Percentiles rank a stretch among this genome's conserved stretches.
These are phyloP conservation scores for Mycena indigotica DNA, from an alignment of 768 basidiomycete species.

Conservation along the genomic window DNA sequence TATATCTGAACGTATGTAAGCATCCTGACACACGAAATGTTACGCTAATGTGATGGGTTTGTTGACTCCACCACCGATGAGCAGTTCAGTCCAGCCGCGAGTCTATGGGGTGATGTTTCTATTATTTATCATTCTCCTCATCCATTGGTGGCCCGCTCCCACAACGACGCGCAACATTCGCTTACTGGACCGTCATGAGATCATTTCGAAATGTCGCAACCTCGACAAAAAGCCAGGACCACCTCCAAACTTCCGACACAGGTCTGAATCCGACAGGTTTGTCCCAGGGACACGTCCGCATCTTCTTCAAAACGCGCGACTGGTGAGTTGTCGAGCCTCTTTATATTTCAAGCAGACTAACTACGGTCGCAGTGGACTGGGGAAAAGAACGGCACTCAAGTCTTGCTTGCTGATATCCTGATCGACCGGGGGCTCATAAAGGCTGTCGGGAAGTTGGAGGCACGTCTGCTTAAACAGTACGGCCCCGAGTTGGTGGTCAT, in stretches of 20 bases:
- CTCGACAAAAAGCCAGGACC: slow-evolving; percentile 46
- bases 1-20: too few relatives aligned
- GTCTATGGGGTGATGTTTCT: not conserved
- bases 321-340: slow-evolving; percentile 30
- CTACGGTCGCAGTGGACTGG: slow-evolving; percentile 79
- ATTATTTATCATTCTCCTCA: not conserved
- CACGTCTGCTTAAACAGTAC: slow-evolving; percentile 29
- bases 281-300: slow-evolving; percentile 62
- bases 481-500: slow-evolving; percentile 48
- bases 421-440: slow-evolving; percentile 71
- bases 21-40: too few relatives aligned
- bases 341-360: not conserved
- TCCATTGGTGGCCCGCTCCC: not conserved
- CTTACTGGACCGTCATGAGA: slow-evolving; percentile 16
- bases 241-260: slow-evolving; percentile 46
- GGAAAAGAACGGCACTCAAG: slow-evolving; percentile 61
- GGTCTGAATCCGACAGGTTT: slow-evolving; percentile 66
- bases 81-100: not conserved
- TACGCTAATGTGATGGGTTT: too few relatives aligned
- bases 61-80: not conserved
- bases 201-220: slow-evolving; percentile 47
- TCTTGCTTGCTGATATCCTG: slow-evolving; percentile 62
- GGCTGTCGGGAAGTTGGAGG: slow-evolving; percentile 51
- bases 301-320: slow-evolving; percentile 71
- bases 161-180: not conserved